These are phyloP conservation scores for Pseudonitzschia multiseries DNA, from an alignment of 108 stramenopile genomes.

Conservation along the genomic window DNA sequence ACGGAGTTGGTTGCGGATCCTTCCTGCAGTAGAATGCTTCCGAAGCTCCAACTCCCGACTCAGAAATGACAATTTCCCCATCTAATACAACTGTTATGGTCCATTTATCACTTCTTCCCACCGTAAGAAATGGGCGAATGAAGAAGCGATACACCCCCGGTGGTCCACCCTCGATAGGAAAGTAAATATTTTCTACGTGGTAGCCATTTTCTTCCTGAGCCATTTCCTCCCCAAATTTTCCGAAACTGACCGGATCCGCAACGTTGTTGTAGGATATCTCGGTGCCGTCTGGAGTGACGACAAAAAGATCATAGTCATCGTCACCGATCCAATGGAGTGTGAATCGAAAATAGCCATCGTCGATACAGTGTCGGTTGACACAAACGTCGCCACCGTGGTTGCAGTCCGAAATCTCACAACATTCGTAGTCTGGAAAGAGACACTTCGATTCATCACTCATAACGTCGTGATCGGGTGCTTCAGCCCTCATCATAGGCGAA, in stretches of 20 bases:
- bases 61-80: conserved; percentile 11
- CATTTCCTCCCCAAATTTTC: conserved; percentile 23
- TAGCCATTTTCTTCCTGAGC: conserved; percentile 20
- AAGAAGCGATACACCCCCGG: conserved; percentile 25
- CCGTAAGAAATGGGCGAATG: conserved; percentile 30
- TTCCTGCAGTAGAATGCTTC: conserved; percentile 14
- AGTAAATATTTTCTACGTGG: conserved; percentile 38
- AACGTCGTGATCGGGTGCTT: not conserved
- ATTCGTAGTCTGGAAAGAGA: conserved; percentile 19
- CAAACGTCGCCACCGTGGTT: conserved; percentile 18
- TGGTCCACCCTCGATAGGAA: conserved; percentile 23
- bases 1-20: not conserved
- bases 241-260: conserved; percentile 20
- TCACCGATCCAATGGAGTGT: conserved; percentile 37
- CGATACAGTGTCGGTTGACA: conserved; percentile 31
- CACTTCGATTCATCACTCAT: not conserved
- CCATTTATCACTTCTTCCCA: conserved; percentile 22
- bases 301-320: conserved; percentile 37
- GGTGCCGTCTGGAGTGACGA: conserved; percentile 29
- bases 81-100: conserved; percentile 25
- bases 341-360: conserved; percentile 31
- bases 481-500: not conserved
- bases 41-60: conserved; percentile 31
- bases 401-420: conserved; percentile 30
- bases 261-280: conserved; percentile 17